Evolutionary conservation across 2,329 filamentous ascomycete genomes (phyloP).

Genomic region (Colletotrichum coccodes): DNA sequence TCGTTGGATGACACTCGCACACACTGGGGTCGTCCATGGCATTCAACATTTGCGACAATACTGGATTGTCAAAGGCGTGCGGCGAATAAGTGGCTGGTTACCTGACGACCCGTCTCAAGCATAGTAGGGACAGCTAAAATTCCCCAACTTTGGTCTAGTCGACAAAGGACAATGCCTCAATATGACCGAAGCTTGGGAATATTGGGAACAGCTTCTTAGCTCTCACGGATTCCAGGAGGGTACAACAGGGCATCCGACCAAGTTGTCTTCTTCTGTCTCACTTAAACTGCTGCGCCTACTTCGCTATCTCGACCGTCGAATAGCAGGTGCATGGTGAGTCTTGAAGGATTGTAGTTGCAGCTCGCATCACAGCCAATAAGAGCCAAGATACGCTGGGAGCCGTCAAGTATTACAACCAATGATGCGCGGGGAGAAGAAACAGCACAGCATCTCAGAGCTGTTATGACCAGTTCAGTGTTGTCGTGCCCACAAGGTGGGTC

Average conservation of each 20-base stretch:
- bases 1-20: not conserved
- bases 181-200: not conserved
- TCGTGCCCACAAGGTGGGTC: constrained; percentile 10
- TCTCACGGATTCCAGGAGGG: not conserved
- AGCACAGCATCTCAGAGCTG: constrained; percentile 1
- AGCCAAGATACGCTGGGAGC: not conserved
- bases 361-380: constrained; percentile 24
- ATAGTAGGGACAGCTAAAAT: not conserved
- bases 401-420: constrained; percentile 26
- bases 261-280: not conserved
- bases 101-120: not conserved
- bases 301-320: not conserved
- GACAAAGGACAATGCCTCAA: not conserved
- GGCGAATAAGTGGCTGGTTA: no score
- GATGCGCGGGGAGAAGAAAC: not conserved
- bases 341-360: constrained; percentile 10
- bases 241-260: not conserved
- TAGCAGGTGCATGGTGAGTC: not conserved
- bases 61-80: not conserved
- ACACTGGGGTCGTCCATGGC: no score
- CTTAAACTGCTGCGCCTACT: constrained; percentile 6
- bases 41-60: not conserved
- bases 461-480: not conserved
- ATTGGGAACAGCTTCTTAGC: not conserved
- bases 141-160: not conserved